A percentile compares a stretch with the other conserved stretches of the same genome.
Conservation (phyloP, 2,329 filamentous ascomycete species). For the Alternaria triticimaculans region DNA sequence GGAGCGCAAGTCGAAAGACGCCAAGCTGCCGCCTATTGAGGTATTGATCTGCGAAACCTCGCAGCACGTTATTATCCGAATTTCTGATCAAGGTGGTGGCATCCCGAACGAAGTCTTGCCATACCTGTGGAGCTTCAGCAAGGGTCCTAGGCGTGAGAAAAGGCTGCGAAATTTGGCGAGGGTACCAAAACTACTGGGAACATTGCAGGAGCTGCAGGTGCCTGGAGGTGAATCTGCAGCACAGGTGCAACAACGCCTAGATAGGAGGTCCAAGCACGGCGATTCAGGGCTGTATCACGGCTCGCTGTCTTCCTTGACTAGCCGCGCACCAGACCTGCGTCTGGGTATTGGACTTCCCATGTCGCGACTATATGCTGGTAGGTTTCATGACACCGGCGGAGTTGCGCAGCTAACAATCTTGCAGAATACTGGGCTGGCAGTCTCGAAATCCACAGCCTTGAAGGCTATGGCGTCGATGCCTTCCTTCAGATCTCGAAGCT, state of each 20-base stretch:
- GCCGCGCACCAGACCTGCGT: slow-evolving; percentile 82
- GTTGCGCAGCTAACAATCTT: neutral
- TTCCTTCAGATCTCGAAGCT: slow-evolving; percentile 96
- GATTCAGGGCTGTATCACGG: slow-evolving; percentile 52
- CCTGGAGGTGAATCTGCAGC: slow-evolving; percentile 27
- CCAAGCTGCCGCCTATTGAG: slow-evolving; percentile 80
- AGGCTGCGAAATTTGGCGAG: slow-evolving; percentile 84
- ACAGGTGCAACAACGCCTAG: slow-evolving; percentile 26
- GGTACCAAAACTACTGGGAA: slow-evolving; percentile 91
- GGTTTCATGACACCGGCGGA: neutral
- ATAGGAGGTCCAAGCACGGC: slow-evolving; percentile 27
- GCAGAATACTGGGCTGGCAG: slow-evolving; percentile 94
- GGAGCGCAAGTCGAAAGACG: slow-evolving; percentile 59
- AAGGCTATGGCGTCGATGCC: slow-evolving; percentile 94
- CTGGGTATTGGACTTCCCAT: slow-evolving; percentile 93
- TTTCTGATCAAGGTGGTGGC: slow-evolving; percentile 94
- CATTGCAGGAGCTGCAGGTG: slow-evolving; percentile 80
- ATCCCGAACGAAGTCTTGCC: slow-evolving; percentile 85
- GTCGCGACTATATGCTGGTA: slow-evolving; percentile 82
- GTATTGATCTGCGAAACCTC: slow-evolving; percentile 93
- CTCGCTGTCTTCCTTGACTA: slow-evolving; percentile 80
- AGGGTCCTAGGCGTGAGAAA: slow-evolving; percentile 79
- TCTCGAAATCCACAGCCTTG: slow-evolving; percentile 87
- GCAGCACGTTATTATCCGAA: slow-evolving; percentile 94
- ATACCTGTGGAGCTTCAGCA: slow-evolving; percentile 95